Percentiles rank a stretch among this genome's conserved stretches.
phyloP scores from a whole-genome alignment of 208 protist genomes.

The Crithidia acanthocephali region DNA sequence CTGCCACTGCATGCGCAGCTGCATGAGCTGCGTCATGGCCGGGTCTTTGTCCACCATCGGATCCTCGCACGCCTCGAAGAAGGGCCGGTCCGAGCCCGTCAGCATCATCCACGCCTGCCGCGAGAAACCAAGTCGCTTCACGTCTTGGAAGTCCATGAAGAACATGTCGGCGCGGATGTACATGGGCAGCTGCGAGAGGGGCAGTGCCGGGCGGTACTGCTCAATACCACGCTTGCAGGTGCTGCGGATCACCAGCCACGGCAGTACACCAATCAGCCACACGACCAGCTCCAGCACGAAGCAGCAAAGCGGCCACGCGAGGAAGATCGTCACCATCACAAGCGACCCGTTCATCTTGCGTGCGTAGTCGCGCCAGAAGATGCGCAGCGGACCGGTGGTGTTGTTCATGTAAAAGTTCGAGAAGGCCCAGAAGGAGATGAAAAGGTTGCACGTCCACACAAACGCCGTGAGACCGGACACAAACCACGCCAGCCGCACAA shows the following conservation, averaged over 20 bases:
- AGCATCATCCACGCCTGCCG: conserved; percentile 71
- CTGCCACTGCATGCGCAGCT: conserved; percentile 50
- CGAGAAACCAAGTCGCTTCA: conserved; percentile 80
- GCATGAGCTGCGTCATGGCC: conserved; percentile 60
- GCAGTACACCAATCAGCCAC: conserved; percentile 61
- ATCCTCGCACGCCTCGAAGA: conserved; percentile 59
- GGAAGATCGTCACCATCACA: conserved; percentile 69
- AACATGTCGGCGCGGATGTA: conserved; percentile 88
- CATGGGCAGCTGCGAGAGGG: conserved; percentile 68
- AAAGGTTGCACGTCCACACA: conserved; percentile 59
- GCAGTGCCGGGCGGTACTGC: conserved; percentile 70
- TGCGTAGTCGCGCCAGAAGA: conserved; percentile 61
- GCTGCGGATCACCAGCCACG: conserved; percentile 72
- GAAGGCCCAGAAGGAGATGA: conserved; percentile 71
- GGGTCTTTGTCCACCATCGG: conserved; percentile 70
- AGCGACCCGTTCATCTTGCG: conserved; percentile 53
- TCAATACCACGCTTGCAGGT: conserved; percentile 65
- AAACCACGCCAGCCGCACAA: conserved; percentile 83
- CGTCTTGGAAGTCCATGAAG: conserved; percentile 83
- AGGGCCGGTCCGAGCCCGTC: conserved; percentile 56
- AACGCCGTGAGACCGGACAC: conserved; percentile 69
- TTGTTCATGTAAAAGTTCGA: conserved; percentile 50
- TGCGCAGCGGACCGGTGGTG: conserved; percentile 53
- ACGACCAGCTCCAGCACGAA: conserved; percentile 67
- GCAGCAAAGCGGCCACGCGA: conserved; percentile 78